Base-by-base conservation (phyloP, 306 rosid species). In the Corylus heterophylla region DNA sequence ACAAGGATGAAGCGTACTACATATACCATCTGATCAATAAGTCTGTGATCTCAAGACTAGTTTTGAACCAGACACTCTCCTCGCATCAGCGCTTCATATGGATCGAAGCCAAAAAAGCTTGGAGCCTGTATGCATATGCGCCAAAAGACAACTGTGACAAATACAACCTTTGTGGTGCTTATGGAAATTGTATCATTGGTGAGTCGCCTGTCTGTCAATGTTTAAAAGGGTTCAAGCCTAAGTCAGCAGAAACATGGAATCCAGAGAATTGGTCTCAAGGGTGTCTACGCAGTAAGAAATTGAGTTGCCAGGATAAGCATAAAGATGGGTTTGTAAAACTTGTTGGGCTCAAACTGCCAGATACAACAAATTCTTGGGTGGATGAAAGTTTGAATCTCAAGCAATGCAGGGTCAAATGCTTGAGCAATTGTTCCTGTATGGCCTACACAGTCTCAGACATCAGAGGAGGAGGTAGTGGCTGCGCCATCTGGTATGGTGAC, bases 401-500 rank as follows among this genome's bases (percentile, higher is more conserved):
- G 14, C 88, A 92, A 56, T 90, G 97, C 69, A 84, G 73, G 73
- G 77, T 37, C 0, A 70, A 69, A 50, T 90, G 94, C 73, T 81
- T 87, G 76, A 78, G 50, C 52, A 88, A 90, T 59, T 90, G 96
- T 62, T 79, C 90, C 7, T 93, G 96, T 75, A 81, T 66, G 61
- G 92, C 92, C 50, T 90, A 83, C 74, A 66, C 89, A 8, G 83
- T 81, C 67, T 27, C 80, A 1, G 89, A 90, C 74, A 75, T 81
- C 29, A 79, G 88, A 2, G 89, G 80, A 71, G 86, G 73, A 20
- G 93, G 92, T 5, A 84, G 82, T 74, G 96, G 97, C 12, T 92
- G 97, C 58, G 79, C 71, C 27, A 73, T 85, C 58, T 90, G 94
- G 95, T 83, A 76, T 77, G 86, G 86, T 78, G 86, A 80, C 71